These are phyloP conservation scores for Saccharum hybrid DNA, from an alignment of 202 grass and related monocot genomes.

Conservation along the genomic window DNA sequence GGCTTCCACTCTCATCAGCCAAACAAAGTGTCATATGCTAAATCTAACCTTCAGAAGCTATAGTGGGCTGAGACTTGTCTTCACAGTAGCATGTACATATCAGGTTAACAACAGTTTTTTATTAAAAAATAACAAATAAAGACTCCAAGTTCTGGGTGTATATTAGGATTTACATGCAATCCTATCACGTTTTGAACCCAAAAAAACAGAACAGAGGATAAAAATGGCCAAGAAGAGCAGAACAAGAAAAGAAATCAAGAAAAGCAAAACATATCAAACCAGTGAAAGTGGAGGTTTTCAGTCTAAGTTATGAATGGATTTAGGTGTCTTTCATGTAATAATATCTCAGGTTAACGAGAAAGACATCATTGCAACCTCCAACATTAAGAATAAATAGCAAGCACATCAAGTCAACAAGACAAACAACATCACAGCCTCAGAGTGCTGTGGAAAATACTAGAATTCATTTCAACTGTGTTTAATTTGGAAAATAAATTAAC, in stretches of 20 bases:
- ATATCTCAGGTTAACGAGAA: conserved; percentile 36
- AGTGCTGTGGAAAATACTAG: neutral
- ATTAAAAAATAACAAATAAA: neutral
- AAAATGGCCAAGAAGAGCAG: neutral
- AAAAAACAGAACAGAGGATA: neutral
- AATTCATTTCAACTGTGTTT: neutral
- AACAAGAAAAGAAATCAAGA: neutral
- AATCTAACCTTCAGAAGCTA: neutral
- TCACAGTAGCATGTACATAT: neutral
- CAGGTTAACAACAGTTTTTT: neutral
- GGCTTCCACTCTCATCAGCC: neutral
- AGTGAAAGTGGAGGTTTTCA: conserved; percentile 10
- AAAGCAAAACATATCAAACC: neutral
- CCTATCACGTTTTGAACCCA: neutral
- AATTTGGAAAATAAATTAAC: neutral
- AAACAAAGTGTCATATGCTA: neutral
- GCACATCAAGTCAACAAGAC: neutral
- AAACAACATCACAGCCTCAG: conserved; percentile 8
- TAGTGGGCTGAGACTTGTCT: neutral
- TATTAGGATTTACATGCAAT: neutral
- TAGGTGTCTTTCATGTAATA: conserved; percentile 37
- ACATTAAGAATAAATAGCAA: neutral
- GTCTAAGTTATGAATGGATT: conserved; percentile 46
- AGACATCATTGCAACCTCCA: neutral
- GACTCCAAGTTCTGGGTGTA: neutral